Evolutionary conservation across 495 filamentous ascomycete species (phyloP), one percentile per base, ranked within the genome.

Genomic region (Podospora fimiseda): DNA sequence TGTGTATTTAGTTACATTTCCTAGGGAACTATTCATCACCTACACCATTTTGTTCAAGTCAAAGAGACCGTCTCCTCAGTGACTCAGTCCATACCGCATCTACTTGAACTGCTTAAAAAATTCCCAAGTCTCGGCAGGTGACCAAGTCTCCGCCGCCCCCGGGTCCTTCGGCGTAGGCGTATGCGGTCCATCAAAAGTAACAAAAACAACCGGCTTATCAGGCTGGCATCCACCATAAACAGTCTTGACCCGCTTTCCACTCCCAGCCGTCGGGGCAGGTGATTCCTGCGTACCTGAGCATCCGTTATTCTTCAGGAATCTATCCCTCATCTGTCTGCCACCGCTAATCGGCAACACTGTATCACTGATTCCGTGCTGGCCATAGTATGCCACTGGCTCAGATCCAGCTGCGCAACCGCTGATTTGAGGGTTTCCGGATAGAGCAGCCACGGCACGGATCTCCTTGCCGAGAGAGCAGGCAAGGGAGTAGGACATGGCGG

Each of bases 401-500:
- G 57, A 61, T 14, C 72, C 73, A 1, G 59, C 65, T 9, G 52
- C 49, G 53, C 73, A 76, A 6, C 73, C 73, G 49, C 69, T 73
- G 42, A 75, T 63, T 47, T 58, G 50, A 5, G 57, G 53, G 39
- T 59, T 56, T 5, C 57, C 74, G 6, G 69, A 73, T 42, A 76
- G 55, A 1, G 59, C 69, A 23, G 70, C 70, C 9, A 77, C 72
- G 19, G 70, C 74, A 27, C 67, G 66, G 55, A 75, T 67, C 23
- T 65, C 62, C 19, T 67, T 61, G 1, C 62, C 61, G 0, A 66
- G 66, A 1, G 68, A 56, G 51, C 73, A 77, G 15, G 74, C 73
- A 23, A 77, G 59, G 2, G 67, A 52, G 51, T 72, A 75, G n/a
- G 65, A 70, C 74, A 77, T 75, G 37, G 67, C 67, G 20, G 56